Conservation (phyloP, 306 rosid species). For the Casuarina glauca region DNA sequence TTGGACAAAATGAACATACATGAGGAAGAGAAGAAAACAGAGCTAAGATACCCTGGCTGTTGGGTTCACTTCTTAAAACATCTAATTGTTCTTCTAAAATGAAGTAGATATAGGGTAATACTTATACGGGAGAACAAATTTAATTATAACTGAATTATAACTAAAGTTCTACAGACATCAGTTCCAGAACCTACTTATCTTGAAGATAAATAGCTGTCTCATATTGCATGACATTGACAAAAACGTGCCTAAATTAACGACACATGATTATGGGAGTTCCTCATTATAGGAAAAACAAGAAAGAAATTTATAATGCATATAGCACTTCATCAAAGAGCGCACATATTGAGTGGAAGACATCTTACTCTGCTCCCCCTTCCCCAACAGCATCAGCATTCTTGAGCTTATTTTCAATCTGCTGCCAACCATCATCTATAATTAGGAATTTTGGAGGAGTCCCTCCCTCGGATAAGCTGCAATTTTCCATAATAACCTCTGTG, state of each 20-base stretch:
- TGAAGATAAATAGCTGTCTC: neutral
- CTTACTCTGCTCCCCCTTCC: slow-evolving; percentile 98
- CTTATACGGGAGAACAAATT: too few relatives aligned
- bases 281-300: neutral
- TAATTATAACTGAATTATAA: too few relatives aligned
- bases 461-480: slow-evolving; percentile 73
- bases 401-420: slow-evolving; percentile 75
- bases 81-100: too few relatives aligned
- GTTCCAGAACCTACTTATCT: too few relatives aligned
- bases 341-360: neutral
- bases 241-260: neutral
- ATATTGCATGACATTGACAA: too few relatives aligned
- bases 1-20: slow-evolving; percentile 6
- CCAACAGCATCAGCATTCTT: slow-evolving; percentile 56
- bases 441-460: slow-evolving; percentile 89
- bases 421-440: slow-evolving; percentile 99
- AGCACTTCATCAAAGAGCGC: neutral
- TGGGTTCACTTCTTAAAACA: too few relatives aligned
- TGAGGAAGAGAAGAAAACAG: neutral
- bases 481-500: slow-evolving; percentile 24
- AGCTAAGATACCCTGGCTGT: too few relatives aligned
- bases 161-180: too few relatives aligned
- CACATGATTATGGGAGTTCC: neutral
- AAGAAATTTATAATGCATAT: neutral
- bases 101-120: too few relatives aligned